These are phyloP conservation scores for Suhomyces guaymorum DNA, from an alignment of 1,139 yeast species.

Conservation along the genomic window DNA sequence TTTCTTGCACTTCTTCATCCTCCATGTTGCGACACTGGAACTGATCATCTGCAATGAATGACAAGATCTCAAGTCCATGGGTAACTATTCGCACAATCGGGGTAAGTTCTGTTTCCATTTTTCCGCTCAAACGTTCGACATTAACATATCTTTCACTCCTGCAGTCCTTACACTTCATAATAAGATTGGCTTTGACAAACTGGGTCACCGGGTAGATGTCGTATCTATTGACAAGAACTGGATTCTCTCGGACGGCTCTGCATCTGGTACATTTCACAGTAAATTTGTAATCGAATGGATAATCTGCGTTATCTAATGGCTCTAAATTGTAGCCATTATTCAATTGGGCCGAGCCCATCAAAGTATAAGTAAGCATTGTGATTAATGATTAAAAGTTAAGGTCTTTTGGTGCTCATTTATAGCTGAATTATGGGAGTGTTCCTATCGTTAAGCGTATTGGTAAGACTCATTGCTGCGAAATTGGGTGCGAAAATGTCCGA, in stretches of 20 bases:
- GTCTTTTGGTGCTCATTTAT: background rate
- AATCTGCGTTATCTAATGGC: constrained; percentile 19
- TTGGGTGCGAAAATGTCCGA: constrained; percentile 10
- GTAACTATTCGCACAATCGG: constrained; percentile 19
- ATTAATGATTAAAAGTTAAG: background rate
- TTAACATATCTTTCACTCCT: constrained; percentile 21
- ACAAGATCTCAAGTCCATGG: constrained; percentile 20
- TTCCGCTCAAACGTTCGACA: constrained; percentile 13
- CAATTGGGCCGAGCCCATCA: constrained; percentile 17
- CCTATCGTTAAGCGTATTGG: no score
- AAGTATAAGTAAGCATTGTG: constrained; percentile 9
- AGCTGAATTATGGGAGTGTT: background rate
- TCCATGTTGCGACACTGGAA: constrained; percentile 17
- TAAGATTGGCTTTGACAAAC: constrained; percentile 22
- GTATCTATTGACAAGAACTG: constrained; percentile 21
- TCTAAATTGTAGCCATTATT: constrained; percentile 19
- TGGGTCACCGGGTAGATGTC: constrained; percentile 19
- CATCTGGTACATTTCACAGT: constrained; percentile 21
- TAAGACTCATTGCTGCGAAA: background rate
- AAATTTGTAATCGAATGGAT: constrained; percentile 23
- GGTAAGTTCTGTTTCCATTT: constrained; percentile 14
- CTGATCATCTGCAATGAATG: constrained; percentile 21
- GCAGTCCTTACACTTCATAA: constrained; percentile 21
- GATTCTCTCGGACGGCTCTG: constrained; percentile 19
- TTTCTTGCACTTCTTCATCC: constrained; percentile 16